These are phyloP conservation scores for Trichoderma sp. DNA, from an alignment of 2,329 filamentous ascomycete genomes.

Conservation along the genomic window DNA sequence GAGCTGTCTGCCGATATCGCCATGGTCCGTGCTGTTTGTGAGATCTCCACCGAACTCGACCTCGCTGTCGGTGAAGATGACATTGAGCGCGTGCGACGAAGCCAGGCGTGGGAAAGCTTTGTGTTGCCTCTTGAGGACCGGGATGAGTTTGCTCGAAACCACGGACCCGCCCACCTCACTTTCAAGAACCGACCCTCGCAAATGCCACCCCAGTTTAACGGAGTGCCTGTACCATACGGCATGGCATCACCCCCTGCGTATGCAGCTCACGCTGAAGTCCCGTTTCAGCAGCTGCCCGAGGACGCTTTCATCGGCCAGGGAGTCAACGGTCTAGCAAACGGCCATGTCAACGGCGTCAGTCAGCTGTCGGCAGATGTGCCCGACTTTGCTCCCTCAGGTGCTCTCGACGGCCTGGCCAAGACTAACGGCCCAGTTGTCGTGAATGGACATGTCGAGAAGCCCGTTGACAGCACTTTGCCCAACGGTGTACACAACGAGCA, in stretches of 20 bases:
- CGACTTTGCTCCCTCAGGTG: constrained; percentile 40
- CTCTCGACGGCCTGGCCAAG: constrained; percentile 5
- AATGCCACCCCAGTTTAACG: constrained; percentile 33
- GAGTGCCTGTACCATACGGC: constrained; percentile 34
- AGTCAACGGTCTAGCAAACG: constrained; percentile 31
- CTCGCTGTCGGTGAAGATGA: constrained; percentile 73
- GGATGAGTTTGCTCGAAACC: constrained; percentile 69
- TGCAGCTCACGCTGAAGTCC: constrained; percentile 28
- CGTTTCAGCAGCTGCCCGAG: constrained; percentile 35
- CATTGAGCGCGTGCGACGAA: constrained; percentile 72
- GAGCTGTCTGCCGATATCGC: constrained; percentile 58
- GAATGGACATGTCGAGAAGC: constrained; percentile 20
- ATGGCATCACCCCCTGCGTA: constrained; percentile 32
- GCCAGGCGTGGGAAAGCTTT: constrained; percentile 77
- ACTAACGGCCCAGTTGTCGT: not conserved
- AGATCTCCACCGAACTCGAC: constrained; percentile 70
- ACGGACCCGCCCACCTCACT: constrained; percentile 54
- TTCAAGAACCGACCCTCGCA: constrained; percentile 37
- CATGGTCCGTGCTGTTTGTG: constrained; percentile 71
- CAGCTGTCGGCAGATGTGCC: constrained; percentile 42
- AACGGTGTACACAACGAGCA: constrained; percentile 19
- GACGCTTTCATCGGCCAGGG: constrained; percentile 40
- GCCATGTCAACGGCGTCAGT: constrained; percentile 22
- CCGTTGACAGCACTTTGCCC: not conserved
- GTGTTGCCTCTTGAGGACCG: constrained; percentile 70